Conservation (phyloP, 768 basidiomycete genomes). For the Boletus vermiculosoides region DNA sequence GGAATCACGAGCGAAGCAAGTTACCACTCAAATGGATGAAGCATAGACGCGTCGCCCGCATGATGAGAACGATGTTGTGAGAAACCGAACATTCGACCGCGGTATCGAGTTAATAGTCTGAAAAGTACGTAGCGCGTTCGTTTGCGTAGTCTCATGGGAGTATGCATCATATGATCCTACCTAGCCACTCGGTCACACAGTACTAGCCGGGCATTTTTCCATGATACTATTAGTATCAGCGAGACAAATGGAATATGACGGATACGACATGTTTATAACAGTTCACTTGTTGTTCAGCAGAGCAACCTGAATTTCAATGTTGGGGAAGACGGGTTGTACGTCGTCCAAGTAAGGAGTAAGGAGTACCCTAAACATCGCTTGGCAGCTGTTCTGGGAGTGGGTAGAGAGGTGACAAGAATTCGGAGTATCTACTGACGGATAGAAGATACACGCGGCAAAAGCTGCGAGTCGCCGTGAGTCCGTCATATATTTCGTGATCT, state of each 20-base stretch:
- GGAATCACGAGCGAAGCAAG: background rate
- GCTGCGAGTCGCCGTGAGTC: background rate
- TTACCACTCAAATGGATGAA: background rate
- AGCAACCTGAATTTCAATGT: slow-evolving; percentile 9
- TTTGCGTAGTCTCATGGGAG: background rate
- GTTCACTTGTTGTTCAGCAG: background rate
- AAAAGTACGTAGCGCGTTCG: background rate
- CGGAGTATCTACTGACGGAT: background rate
- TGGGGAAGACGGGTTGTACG: background rate
- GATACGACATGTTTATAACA: background rate
- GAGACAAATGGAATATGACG: background rate
- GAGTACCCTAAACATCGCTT: background rate
- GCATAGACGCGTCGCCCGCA: background rate
- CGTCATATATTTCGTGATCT: background rate
- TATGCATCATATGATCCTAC: background rate
- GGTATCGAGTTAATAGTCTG: background rate
- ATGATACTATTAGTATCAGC: slow-evolving; percentile 3
- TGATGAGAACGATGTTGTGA: background rate
- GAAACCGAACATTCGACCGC: background rate
- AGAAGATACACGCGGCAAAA: background rate
- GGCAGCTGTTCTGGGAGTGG: background rate
- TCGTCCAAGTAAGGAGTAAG: slow-evolving; percentile 6
- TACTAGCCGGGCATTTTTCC: background rate
- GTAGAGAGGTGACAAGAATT: background rate
- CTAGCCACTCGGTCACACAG: background rate